Conservation (phyloP, 78 protist genomes). For the slime mould (Dictyostelium discoideum) region dicty_2.7 NC_007088.5:1666501-1667000, state of each 20-base stretch:
- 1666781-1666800: conserved; percentile 24
- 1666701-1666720: conserved; percentile 21
- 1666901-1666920: conserved; percentile 2
- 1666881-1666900: neutral
- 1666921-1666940: conserved; percentile 12
- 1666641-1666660: conserved; percentile 82
- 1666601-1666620: conserved; percentile 63
- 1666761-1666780: conserved; percentile 17
- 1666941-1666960: conserved; percentile 28
- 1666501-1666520: conserved; percentile 52
- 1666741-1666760: conserved; percentile 79
- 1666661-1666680: conserved; percentile 27
- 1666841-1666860: conserved; percentile 48
- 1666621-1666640: conserved; percentile 64
- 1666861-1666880: neutral
- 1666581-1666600: conserved; percentile 58
- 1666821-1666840: conserved; percentile 26
- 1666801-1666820: conserved; percentile 21
- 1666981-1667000: conserved; percentile 48
- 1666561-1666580: conserved; percentile 48
- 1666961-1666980: conserved; percentile 28
- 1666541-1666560: conserved; percentile 31
- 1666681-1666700: conserved; percentile 33
- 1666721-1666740: conserved; percentile 49
- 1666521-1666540: conserved; percentile 84